These are phyloP conservation scores for Sporisorium exsertum DNA, from an alignment of 1,284 basidiomycete species.

Conservation along the genomic window DNA sequence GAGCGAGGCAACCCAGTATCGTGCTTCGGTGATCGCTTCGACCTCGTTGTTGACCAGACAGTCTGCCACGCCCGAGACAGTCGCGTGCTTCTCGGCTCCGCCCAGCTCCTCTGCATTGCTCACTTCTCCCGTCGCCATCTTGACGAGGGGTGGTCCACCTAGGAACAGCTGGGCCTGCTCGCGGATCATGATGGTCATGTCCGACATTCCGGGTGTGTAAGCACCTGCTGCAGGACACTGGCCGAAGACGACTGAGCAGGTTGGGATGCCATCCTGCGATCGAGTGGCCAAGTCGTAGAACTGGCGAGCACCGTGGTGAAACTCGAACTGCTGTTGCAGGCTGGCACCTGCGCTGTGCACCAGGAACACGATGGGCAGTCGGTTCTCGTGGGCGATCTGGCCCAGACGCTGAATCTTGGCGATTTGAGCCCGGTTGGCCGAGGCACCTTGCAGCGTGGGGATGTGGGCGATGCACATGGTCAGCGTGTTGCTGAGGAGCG, in stretches of 20 bases:
- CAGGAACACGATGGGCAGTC: constrained; percentile 5
- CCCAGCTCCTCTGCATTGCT: constrained; percentile 4
- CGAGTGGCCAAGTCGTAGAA: constrained; percentile 5
- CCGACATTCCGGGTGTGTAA: constrained; percentile 7
- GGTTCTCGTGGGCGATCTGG: constrained; percentile 5
- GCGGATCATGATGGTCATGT: constrained; percentile 10
- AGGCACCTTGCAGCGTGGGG: constrained; percentile 7
- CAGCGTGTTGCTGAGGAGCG: constrained; percentile 1
- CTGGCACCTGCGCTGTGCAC: constrained; percentile 5
- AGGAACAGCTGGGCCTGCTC: constrained; percentile 8
- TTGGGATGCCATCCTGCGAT: constrained; percentile 5
- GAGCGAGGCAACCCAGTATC: constrained; percentile 7
- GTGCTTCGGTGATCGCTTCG: constrained; percentile 8
- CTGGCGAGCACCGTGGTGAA: constrained; percentile 6
- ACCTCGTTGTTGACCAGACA: constrained; percentile 8
- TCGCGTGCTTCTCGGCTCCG: constrained; percentile 7
- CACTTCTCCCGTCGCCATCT: constrained; percentile 8
- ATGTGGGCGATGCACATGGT: constrained; percentile 11
- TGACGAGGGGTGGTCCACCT: constrained; percentile 1
- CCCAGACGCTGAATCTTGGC: constrained; percentile 9
- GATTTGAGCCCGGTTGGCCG: constrained; percentile 6
- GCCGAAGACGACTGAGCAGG: constrained; percentile 5
- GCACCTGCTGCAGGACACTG: constrained; percentile 9
- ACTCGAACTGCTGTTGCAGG: constrained; percentile 8
- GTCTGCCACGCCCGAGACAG: constrained; percentile 1